Base-by-base conservation (phyloP, 768 basidiomycete species). In the Candolleomyces eurysporus region DNA sequence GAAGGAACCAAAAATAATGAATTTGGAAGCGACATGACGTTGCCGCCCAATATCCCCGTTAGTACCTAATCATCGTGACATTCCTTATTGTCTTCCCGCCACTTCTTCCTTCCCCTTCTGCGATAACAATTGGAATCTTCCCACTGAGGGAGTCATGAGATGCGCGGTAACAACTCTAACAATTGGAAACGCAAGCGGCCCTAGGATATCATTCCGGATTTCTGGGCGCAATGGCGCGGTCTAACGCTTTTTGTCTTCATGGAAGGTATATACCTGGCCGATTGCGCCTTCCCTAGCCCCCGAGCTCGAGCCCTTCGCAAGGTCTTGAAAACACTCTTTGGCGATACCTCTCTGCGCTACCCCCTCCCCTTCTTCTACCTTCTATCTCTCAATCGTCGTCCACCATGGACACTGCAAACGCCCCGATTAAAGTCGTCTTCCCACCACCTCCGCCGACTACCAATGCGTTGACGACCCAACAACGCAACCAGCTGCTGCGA, bases 381-480 rank as follows among this genome's bases (percentile, higher is more conserved):
- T 22, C 50, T 16, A 13, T 51, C 30, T 19, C 52, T 40, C 16
- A 36, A 13, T 26, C 21, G 36, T 19, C 54, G 6, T 5, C n/a
- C 40, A 56, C 61, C 55, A 54, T 59, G 39, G 36, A 60, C 50
- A 52, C 60, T 40, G 61, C 57, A 53, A 63, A 58, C 52, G 26
- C 51, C 16, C 19, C 60, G 48, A 63, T 69, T 14, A 78, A 75
- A 67, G 70, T 78, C 11, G 73, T 78, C 7, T 80, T 75, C 59
- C 83, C 84, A 5, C 62, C 73, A 5, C 82, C 81, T 16, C 86
- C 87, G 4, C 84, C 85, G 0, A 89, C 87, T 22, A 81, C 76
- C 16, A 88, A 89, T 70, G 72, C 77, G 17, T 69, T 86, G 54
- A 80, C 82, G 7, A 63, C 77, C 1, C 66, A 77, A 22, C 82